Conservation (phyloP, 2,329 filamentous ascomycete species). For the Coniochaeta pulveracea region DNA sequence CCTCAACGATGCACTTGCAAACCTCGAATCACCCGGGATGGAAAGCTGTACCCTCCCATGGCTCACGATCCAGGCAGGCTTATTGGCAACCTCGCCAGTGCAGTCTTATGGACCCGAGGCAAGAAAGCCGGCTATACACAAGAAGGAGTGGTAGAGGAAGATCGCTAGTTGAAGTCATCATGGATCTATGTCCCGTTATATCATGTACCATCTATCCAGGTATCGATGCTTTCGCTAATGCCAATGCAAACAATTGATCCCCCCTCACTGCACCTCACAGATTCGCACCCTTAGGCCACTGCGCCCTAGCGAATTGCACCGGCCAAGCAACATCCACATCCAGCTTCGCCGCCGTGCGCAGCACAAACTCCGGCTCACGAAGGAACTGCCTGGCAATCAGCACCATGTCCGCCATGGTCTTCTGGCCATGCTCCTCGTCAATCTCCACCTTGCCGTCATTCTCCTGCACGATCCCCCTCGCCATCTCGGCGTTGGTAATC, state of each 20-base stretch:
- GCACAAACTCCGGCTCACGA: conserved; percentile 69
- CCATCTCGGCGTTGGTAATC: conserved; percentile 59
- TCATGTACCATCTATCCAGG: too few relatives aligned
- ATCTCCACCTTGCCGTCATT: conserved; percentile 30
- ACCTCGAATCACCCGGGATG: conserved; percentile 49
- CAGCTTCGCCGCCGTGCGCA: conserved; percentile 61
- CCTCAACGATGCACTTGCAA: conserved; percentile 54
- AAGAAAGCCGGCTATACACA: conserved; percentile 18
- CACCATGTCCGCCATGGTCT: conserved; percentile 53
- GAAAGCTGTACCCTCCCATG: conserved; percentile 55
- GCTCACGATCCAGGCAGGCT: conserved; percentile 31
- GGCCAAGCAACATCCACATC: conserved; percentile 61
- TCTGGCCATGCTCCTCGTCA: conserved; percentile 24
- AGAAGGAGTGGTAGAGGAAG: conserved; percentile 18
- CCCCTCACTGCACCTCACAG: conserved; percentile 2
- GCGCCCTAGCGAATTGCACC: conserved; percentile 45
- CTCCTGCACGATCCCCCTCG: conserved; percentile 44
- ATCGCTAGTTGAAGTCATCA: too few relatives aligned
- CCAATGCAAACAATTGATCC: too few relatives aligned
- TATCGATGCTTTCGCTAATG: too few relatives aligned
- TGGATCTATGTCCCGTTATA: too few relatives aligned
- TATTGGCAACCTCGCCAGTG: conserved; percentile 14
- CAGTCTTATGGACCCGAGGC: conserved; percentile 17
- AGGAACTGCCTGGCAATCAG: conserved; percentile 68
- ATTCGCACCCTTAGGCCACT: conserved; percentile 9